Evolutionary conservation across 768 basidiomycete genomes (phyloP).

Genomic region (Russula abietina): DNA sequence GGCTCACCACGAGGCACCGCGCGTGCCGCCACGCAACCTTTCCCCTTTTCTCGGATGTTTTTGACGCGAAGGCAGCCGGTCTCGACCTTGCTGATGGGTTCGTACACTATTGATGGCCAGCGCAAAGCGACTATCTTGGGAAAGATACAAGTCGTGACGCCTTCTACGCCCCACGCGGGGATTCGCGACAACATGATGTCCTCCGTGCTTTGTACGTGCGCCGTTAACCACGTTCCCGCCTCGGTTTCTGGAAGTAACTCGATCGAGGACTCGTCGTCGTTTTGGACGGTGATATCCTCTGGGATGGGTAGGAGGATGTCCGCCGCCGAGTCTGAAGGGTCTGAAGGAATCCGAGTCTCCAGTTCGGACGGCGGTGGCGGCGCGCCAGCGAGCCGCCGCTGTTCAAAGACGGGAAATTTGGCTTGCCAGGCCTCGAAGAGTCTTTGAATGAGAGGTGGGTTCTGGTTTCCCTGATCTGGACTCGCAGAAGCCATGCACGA

Average conservation of each 20-base stretch:
- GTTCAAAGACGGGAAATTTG: background rate
- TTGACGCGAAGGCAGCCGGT: slow-evolving; percentile 2
- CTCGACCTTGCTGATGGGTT: background rate
- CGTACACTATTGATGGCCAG: background rate
- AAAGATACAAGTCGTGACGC: slow-evolving; percentile 5
- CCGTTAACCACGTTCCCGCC: background rate
- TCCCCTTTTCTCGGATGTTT: slow-evolving; percentile 25
- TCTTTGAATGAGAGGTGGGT: background rate
- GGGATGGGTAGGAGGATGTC: slow-evolving; percentile 1
- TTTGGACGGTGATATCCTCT: background rate
- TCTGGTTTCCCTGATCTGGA: background rate
- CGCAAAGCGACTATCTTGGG: background rate
- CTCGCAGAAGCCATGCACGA: background rate
- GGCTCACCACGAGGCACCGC: slow-evolving; percentile 31
- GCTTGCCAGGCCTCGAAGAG: background rate
- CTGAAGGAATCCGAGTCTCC: background rate
- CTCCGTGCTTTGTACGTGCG: background rate
- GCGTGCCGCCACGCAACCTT: slow-evolving; percentile 32
- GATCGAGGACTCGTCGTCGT: background rate
- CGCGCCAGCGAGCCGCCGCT: slow-evolving; percentile 1
- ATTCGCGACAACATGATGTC: slow-evolving; percentile 1
- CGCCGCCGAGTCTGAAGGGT: no score
- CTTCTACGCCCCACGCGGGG: background rate
- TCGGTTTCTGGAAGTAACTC: background rate
- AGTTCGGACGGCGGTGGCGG: background rate